Conservation (phyloP, 306 rosid species). For the Ammopiptanthus mongolicus region DNA sequence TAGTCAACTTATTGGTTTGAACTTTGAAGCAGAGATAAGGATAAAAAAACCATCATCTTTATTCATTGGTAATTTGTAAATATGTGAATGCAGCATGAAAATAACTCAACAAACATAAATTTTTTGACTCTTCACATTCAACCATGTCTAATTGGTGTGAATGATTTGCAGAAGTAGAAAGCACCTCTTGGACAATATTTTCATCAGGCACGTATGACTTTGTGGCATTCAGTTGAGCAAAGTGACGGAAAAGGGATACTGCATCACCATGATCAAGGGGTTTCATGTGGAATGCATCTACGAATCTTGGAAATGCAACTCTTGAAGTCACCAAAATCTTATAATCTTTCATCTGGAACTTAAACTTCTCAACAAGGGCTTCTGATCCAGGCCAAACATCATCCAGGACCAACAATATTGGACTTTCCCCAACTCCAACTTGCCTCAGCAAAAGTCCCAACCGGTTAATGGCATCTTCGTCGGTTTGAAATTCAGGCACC, state of each 20-base stretch:
- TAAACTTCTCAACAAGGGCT: conserved; percentile 34
- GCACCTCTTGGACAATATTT: conserved; percentile 33
- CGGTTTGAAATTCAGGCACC: conserved; percentile 28
- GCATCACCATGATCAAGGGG: conserved; percentile 37
- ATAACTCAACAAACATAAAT: neutral
- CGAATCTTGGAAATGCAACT: conserved; percentile 35
- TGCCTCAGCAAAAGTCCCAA: conserved; percentile 25
- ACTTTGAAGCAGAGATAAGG: neutral
- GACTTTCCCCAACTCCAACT: neutral
- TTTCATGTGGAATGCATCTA: conserved; percentile 12
- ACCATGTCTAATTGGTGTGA: neutral
- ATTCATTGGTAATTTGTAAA: neutral
- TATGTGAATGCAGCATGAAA: neutral
- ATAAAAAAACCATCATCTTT: neutral
- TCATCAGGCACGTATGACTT: conserved; percentile 21
- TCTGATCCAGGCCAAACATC: conserved; percentile 59
- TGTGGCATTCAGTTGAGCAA: conserved; percentile 18
- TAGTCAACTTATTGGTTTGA: neutral
- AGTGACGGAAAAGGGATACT: conserved; percentile 33
- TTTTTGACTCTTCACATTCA: neutral
- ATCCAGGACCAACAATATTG: conserved; percentile 52
- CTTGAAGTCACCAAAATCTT: conserved; percentile 68
- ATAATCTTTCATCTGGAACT: conserved; percentile 22
- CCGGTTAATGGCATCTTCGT: conserved; percentile 28
- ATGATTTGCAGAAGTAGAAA: neutral